phyloP scores from a whole-genome alignment of 73 alveolate species.

The Breviolum minutum region DNA sequence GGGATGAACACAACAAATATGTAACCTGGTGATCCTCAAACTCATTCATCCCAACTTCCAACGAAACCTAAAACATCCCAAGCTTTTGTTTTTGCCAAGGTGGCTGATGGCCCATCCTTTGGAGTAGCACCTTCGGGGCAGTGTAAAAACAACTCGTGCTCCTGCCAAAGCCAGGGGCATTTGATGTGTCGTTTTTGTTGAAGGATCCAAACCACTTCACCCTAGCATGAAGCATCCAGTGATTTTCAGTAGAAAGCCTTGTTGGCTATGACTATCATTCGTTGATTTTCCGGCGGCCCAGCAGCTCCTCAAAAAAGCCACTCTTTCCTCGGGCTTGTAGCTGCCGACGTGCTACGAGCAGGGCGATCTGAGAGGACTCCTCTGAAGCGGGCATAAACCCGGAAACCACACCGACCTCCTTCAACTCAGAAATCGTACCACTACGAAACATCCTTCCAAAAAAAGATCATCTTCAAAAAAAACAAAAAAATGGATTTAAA shows the following conservation, averaged over 20 bases:
- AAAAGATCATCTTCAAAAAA: background rate
- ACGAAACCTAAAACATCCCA: background rate
- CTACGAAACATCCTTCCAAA: background rate
- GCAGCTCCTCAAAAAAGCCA: constrained; percentile 67
- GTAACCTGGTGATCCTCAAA: too few relatives aligned
- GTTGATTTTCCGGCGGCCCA: background rate
- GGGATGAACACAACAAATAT: too few relatives aligned
- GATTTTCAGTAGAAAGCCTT: too few relatives aligned
- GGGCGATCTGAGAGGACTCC: constrained; percentile 97
- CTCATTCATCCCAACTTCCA: too few relatives aligned
- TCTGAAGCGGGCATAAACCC: background rate
- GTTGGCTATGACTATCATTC: background rate
- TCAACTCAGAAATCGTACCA: background rate
- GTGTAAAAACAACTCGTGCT: constrained; percentile 96
- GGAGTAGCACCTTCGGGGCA: constrained; percentile 98
- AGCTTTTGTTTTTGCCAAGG: background rate
- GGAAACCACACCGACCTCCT: background rate
- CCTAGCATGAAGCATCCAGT: too few relatives aligned
- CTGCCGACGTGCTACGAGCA: constrained; percentile 96
- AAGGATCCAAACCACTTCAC: background rate
- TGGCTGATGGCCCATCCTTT: constrained; percentile 97
- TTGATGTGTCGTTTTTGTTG: background rate
- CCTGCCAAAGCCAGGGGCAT: constrained; percentile 56
- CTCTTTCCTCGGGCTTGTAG: constrained; percentile 37
- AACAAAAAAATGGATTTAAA: too few relatives aligned